A percentile compares a stretch with the other conserved stretches of the same genome.
Conservation (phyloP, 164 flowering plant genomes). For the Nymphaea thermarum region DNA sequence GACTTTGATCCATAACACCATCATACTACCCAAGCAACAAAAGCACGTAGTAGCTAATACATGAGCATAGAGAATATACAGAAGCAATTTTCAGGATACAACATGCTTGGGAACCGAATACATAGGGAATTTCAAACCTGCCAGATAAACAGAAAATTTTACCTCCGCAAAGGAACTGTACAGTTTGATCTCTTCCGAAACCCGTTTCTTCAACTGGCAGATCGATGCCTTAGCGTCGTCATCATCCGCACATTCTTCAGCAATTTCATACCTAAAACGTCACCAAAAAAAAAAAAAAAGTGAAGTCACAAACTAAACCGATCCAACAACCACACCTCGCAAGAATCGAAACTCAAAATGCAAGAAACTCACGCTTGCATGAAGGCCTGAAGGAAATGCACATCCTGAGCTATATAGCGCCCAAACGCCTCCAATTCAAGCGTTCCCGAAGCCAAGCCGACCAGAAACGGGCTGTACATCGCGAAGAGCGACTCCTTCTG, state of each 20-base stretch:
- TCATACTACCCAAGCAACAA: no score
- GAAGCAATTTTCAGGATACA: no score
- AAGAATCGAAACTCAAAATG: background rate
- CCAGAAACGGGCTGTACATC: slow-evolving; percentile 56
- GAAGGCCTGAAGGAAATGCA: slow-evolving; percentile 64
- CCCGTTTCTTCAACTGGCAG: slow-evolving; percentile 45
- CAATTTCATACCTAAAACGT: slow-evolving; percentile 52
- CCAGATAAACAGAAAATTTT: slow-evolving; percentile 2
- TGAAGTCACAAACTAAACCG: background rate
- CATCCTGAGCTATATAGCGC: slow-evolving; percentile 66
- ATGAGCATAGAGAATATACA: no score
- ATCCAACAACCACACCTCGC: background rate
- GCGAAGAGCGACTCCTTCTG: slow-evolving; percentile 42
- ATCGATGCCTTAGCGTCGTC: slow-evolving; percentile 74
- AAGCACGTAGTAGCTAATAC: no score
- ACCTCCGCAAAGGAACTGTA: slow-evolving; percentile 65
- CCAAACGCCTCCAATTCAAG: slow-evolving; percentile 50
- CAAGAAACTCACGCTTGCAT: slow-evolving; percentile 59
- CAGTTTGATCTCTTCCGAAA: slow-evolving; percentile 54
- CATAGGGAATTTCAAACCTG: no score
- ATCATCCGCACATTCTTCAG: slow-evolving; percentile 87
- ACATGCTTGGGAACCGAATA: no score
- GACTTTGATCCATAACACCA: no score
- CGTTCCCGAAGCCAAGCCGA: slow-evolving; percentile 64
- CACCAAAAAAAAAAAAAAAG: background rate